Percentiles rank a stretch among this genome's conserved stretches.
Conservation (phyloP, 2,329 filamentous ascomycete genomes). For the Diatrype stigma region DNA sequence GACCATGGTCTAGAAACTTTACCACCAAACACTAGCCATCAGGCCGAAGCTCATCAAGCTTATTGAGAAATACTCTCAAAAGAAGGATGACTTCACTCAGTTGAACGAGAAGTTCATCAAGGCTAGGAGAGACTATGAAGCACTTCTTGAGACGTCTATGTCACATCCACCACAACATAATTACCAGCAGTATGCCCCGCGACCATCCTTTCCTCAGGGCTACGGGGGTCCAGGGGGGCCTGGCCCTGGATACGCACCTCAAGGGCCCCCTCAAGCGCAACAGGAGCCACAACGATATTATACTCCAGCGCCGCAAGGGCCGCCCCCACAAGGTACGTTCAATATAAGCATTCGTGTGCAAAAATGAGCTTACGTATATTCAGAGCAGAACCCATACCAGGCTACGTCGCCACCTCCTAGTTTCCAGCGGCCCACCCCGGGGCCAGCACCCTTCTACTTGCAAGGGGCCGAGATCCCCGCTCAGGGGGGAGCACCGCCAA, state of each 20-base stretch:
- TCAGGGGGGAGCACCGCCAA: slow-evolving; percentile 23
- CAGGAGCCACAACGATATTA: slow-evolving; percentile 68
- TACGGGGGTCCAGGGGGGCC: slow-evolving; percentile 35
- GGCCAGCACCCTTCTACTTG: slow-evolving; percentile 61
- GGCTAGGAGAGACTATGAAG: slow-evolving; percentile 92
- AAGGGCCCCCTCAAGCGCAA: slow-evolving; percentile 38
- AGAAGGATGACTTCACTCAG: slow-evolving; percentile 99
- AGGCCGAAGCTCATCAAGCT: slow-evolving; percentile 95
- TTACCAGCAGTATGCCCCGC: slow-evolving; percentile 66
- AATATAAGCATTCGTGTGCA: slow-evolving; percentile 7
- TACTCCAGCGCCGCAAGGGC: slow-evolving; percentile 51
- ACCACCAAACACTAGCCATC: slow-evolving; percentile 91
- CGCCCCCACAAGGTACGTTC: slow-evolving; percentile 33
- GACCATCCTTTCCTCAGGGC: slow-evolving; percentile 44
- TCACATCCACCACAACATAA: slow-evolving; percentile 78
- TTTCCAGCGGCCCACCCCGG: slow-evolving; percentile 50
- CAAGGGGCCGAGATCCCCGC: slow-evolving; percentile 53
- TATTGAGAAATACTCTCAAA: slow-evolving; percentile 98
- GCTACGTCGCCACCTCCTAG: slow-evolving; percentile 47
- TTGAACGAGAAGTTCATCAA: slow-evolving; percentile 99
- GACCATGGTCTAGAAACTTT: slow-evolving; percentile 56
- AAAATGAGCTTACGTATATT: slow-evolving; percentile 24
- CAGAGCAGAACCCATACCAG: slow-evolving; percentile 39
- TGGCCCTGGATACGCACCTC: slow-evolving; percentile 34
- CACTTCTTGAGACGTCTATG: slow-evolving; percentile 94